Conservation (phyloP, 192 early-diverging fungal species). For the Backusella sp. region DNA sequence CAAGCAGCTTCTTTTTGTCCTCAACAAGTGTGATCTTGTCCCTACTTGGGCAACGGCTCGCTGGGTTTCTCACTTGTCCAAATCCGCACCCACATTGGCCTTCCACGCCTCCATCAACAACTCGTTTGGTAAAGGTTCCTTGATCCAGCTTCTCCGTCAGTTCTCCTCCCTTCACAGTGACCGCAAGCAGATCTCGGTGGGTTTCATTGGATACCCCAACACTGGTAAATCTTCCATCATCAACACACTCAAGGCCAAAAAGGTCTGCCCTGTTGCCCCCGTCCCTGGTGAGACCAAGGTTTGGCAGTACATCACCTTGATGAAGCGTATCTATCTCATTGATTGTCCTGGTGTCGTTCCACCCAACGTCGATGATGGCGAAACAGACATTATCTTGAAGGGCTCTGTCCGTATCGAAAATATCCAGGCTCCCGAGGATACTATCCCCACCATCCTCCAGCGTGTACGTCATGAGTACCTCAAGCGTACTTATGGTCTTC, state of each 20-base stretch:
- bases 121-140: conserved; percentile 97
- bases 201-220: conserved; percentile 98
- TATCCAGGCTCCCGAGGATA: conserved; percentile 84
- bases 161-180: conserved; percentile 93
- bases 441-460: conserved; percentile 78
- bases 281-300: conserved; percentile 97
- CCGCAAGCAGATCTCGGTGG: conserved; percentile 98
- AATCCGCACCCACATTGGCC: conserved; percentile 92
- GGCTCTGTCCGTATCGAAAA: conserved; percentile 95
- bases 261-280: conserved; percentile 98
- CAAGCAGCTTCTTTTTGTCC: conserved; percentile 94
- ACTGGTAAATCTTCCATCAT: conserved; percentile 98
- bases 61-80: conserved; percentile 91
- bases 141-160: conserved; percentile 98
- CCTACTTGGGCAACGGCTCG: conserved; percentile 98
- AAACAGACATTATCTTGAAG: conserved; percentile 95
- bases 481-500: conserved; percentile 86
- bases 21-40: conserved; percentile 99
- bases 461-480: conserved; percentile 91
- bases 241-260: conserved; percentile 93
- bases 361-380: conserved; percentile 81
- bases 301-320: conserved; percentile 99
- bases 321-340: conserved; percentile 97
- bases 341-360: conserved; percentile 99
- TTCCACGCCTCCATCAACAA: conserved; percentile 99